Conservation (phyloP, 2,329 filamentous ascomycete genomes). For the Nannizziopsis barbatae region DNA sequence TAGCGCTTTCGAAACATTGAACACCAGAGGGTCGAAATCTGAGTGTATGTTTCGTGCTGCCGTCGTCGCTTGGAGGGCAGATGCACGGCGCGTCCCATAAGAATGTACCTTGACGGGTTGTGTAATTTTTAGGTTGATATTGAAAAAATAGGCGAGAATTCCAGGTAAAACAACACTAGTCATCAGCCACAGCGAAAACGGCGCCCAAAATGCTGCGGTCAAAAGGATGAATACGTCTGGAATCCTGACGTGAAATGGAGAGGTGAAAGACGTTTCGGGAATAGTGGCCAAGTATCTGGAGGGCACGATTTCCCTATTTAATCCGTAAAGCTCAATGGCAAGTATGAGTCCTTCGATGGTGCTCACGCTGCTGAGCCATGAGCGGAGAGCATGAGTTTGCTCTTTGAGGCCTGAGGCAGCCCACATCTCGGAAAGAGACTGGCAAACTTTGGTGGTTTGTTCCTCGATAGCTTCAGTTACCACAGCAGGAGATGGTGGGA, state of each 20-base stretch:
- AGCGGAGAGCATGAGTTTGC: constrained; percentile 52
- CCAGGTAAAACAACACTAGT: constrained; percentile 62
- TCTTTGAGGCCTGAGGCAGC: constrained; percentile 28
- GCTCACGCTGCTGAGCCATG: constrained; percentile 56
- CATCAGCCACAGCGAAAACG: constrained; percentile 62
- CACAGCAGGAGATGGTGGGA: constrained; percentile 69
- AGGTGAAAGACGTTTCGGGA: constrained; percentile 48
- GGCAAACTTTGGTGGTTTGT: constrained; percentile 35
- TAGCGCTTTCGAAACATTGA: constrained; percentile 79
- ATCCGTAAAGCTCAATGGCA: constrained; percentile 56
- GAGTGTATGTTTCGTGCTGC: constrained; percentile 30
- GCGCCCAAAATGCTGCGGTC: constrained; percentile 70
- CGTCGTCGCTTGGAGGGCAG: constrained; percentile 13
- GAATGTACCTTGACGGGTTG: constrained; percentile 18
- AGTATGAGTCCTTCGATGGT: constrained; percentile 56
- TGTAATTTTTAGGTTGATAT: constrained; percentile 53
- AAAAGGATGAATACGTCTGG: constrained; percentile 74
- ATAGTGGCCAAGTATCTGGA: constrained; percentile 62
- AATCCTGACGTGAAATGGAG: constrained; percentile 52
- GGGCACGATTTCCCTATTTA: constrained; percentile 61
- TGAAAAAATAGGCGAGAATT: constrained; percentile 76
- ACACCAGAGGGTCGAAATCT: constrained; percentile 69
- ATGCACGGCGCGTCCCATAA: constrained; percentile 21
- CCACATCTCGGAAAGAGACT: constrained; percentile 28
- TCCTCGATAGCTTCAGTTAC: constrained; percentile 67